Percentiles rank a stretch among this genome's conserved stretches.
These are phyloP conservation scores for Leptographium procerum DNA, from an alignment of 2,329 filamentous ascomycete species.

Conservation along the genomic window DNA sequence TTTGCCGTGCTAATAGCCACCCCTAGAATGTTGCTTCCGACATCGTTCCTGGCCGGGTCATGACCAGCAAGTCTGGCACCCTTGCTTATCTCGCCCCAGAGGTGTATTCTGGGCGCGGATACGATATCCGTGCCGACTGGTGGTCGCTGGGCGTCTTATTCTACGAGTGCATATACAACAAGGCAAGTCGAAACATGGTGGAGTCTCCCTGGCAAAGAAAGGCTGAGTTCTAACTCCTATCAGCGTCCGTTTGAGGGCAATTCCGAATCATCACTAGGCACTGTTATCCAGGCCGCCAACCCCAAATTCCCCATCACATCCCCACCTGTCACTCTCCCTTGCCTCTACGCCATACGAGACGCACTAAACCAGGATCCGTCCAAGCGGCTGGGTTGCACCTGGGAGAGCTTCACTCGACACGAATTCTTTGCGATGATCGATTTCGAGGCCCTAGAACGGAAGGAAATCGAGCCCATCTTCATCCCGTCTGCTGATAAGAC, in stretches of 20 bases:
- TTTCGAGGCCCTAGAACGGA: conserved; percentile 73
- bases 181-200: conserved; percentile 42
- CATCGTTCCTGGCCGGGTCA: conserved; percentile 65
- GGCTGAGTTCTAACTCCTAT: conserved; percentile 18
- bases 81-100: conserved; percentile 92
- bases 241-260: conserved; percentile 89
- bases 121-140: conserved; percentile 88
- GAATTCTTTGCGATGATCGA: conserved; percentile 83
- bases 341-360: conserved; percentile 77
- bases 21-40: conserved; percentile 89
- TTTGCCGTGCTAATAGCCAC: conserved; percentile 1
- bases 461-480: conserved; percentile 85
- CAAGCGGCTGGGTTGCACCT: conserved; percentile 75
- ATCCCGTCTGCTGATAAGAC: conserved; percentile 93
- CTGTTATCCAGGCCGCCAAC: conserved; percentile 67
- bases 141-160: conserved; percentile 98
- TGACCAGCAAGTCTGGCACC: conserved; percentile 95
- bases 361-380: conserved; percentile 71
- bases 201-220: background rate
- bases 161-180: conserved; percentile 99
- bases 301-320: conserved; percentile 88
- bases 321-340: conserved; percentile 78
- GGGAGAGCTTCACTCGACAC: conserved; percentile 75
- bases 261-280: conserved; percentile 68
- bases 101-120: conserved; percentile 84